Evolutionary conservation across 208 protist species (phyloP), one percentile per base, ranked within the genome.

Genomic region (Crithidia brevicula): DNA sequence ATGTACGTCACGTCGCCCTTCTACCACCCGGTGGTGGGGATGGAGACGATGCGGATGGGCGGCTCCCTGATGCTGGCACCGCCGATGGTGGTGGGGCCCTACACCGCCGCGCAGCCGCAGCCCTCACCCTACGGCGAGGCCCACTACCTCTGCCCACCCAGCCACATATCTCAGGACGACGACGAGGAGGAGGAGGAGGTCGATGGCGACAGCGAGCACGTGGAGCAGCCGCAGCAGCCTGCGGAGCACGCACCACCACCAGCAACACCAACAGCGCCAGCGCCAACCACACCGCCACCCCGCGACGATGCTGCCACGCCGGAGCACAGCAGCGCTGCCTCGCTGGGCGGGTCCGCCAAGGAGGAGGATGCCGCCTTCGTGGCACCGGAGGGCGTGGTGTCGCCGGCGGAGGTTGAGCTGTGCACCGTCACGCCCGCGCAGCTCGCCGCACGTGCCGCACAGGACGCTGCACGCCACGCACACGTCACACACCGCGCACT

Each of bases 121-220:
- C 33, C 13, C 6, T 57, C 50, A 28, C 38, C 62, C 9, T 68
- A 68, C 62, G 31, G 62, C 28, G 34, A 68, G 28, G 62, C 31
- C 3, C 42, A 59, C 62, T 68, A 68, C 40, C 62, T 68, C 36
- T 9, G 23, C 9, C 49, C 10, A 50, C 36, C 47, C 18, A 36
- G 27, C 34, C 13, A 3, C 33, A 36, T n/a, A 13, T 18, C 54
- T 11, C 22, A 11, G 16, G 54, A 9, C 34, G 20, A 10, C 25
- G 43, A 47, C 23, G 40, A 13, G 2, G 20, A 11, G 16, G 40
- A 28, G 18, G 43, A 4, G 20, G 11, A 20, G 16, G 43, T n/a
- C 42, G 22, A 11, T 25, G 20, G n/a, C n/a, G n/a, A n/a, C n/a
- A n/a, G n/a, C n/a, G 58, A 25, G 34, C 34, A n/a, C 13, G 36